These are phyloP conservation scores for Pichia sp. DNA, from an alignment of 1,139 yeast species.

Conservation along the genomic window DNA sequence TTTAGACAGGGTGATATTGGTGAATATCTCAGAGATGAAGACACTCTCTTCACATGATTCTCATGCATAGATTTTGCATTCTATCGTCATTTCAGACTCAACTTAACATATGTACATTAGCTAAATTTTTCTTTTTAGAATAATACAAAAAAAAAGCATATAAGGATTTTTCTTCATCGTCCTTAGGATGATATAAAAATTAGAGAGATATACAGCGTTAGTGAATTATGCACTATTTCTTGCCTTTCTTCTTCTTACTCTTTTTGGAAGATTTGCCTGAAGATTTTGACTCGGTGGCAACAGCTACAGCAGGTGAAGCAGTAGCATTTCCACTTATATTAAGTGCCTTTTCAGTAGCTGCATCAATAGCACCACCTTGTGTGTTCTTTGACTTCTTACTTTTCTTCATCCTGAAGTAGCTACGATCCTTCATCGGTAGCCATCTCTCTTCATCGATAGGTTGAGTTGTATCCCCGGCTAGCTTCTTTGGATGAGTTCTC, in stretches of 20 bases:
- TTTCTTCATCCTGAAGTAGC: conserved; percentile 75
- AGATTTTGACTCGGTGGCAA: conserved; percentile 9
- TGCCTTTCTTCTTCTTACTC: conserved; percentile 23
- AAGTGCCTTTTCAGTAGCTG: conserved; percentile 42
- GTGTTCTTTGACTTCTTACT: conserved; percentile 53
- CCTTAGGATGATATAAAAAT: neutral
- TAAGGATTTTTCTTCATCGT: neutral
- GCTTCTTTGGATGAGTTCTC: conserved; percentile 36
- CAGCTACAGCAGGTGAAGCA: conserved; percentile 20
- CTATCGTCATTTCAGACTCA: neutral
- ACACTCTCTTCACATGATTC: conserved; percentile 74
- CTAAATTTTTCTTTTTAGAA: conserved; percentile 1
- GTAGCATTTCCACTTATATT: conserved; percentile 26
- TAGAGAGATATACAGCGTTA: neutral
- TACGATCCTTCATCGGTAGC: conserved; percentile 83
- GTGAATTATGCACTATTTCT: conserved; percentile 12
- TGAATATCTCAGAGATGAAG: conserved; percentile 97
- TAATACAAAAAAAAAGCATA: neutral
- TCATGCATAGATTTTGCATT: neutral
- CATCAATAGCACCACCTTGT: conserved; percentile 70
- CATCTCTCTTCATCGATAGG: conserved; percentile 73
- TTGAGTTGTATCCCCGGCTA: conserved; percentile 41
- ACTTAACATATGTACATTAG: conserved; percentile 13
- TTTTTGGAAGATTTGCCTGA: conserved; percentile 28
- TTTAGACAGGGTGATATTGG: conserved; percentile 98